Evolutionary conservation across 2,329 filamentous ascomycete genomes (phyloP), one percentile per base, ranked within the genome.

Genomic region (Cytospora piceae): DNA sequence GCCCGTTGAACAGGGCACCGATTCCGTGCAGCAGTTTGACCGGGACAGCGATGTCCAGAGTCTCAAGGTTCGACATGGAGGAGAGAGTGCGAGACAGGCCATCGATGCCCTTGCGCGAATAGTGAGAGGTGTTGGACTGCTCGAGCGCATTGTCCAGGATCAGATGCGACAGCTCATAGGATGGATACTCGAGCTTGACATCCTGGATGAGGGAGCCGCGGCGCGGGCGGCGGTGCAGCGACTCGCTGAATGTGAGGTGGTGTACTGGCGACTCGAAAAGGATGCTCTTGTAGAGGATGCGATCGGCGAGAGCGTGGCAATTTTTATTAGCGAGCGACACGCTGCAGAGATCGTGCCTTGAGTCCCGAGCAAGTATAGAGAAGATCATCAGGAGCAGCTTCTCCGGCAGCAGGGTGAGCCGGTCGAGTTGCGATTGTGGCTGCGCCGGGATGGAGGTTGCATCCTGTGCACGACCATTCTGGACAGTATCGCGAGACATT

Each of bases 11-110:
- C 4, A 83, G 72, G 46, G 79, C 76, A 9, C 81, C 81, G 69
- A 83, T 81, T 49, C 80, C 80, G 64, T 79, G 78, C 3, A 81
- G 73, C 42, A 83, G 72, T 15, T 71, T 73, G 22, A 75, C 77
- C 0, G 81, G 81, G 0, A 83, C 81, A 8, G 78, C 76, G 22
- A 83, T 74, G 61, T 82, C 78, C 6, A 83, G 74, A 15, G 75
- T 79, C 70, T 81, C 79, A 29, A 83, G 73, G 70, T 83, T 83
- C 24, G 79, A 81, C 81, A 83, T 83, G 59, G 78, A 77, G 4
- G 80, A 79, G 39, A 83, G 78, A 53, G 80, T 80, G 68, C 79
- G 78, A 29, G 80, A 80, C 31, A 83, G 74, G 61, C 74, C 76
- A 69, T 83, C 81, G 64, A 79, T 76, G 53, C 74, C 76, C 63